A percentile compares a stretch with the other conserved stretches of the same genome.
phyloP scores from a whole-genome alignment of 768 basidiomycete species.

The Lyophyllum semitale region DNA sequence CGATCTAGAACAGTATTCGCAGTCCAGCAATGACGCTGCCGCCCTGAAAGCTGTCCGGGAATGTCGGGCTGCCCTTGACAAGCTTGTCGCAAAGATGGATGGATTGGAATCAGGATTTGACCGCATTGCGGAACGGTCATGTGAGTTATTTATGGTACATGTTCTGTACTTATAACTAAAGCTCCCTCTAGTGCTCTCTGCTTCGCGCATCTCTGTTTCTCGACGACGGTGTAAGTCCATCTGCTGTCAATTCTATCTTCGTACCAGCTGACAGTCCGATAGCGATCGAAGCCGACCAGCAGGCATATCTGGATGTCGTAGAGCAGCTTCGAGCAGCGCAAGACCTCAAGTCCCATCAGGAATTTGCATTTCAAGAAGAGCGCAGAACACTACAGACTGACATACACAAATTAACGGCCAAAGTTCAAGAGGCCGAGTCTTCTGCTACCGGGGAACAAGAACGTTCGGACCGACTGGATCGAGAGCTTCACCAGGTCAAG shows the following conservation, averaged over 20 bases:
- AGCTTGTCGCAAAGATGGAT: conserved; percentile 77
- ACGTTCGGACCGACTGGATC: conserved; percentile 57
- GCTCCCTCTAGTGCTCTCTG: conserved; percentile 62
- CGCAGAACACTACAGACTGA: conserved; percentile 56
- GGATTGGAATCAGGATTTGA: conserved; percentile 80
- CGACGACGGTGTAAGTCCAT: conserved; percentile 67
- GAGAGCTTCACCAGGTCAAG: conserved; percentile 62
- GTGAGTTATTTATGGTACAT: conserved; percentile 45
- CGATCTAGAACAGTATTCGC: conserved; percentile 63
- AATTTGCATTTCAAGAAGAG: conserved; percentile 59
- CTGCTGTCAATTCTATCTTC: neutral
- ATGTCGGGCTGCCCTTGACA: conserved; percentile 63
- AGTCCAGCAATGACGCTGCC: conserved; percentile 42
- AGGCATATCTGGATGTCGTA: conserved; percentile 70
- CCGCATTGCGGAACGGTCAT: conserved; percentile 79
- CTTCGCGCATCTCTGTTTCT: conserved; percentile 68
- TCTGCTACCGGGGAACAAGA: conserved; percentile 46
- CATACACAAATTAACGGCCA: conserved; percentile 51
- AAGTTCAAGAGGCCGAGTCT: conserved; percentile 41
- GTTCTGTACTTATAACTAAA: conserved; percentile 5
- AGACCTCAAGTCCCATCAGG: conserved; percentile 58
- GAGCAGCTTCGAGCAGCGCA: conserved; percentile 65
- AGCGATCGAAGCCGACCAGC: conserved; percentile 78
- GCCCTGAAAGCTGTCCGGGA: conserved; percentile 61
- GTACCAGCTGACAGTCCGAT: conserved; percentile 11